Evolutionary conservation across 257 asterid species (phyloP).

Genomic region (Jacaranda mimosifolia): DNA sequence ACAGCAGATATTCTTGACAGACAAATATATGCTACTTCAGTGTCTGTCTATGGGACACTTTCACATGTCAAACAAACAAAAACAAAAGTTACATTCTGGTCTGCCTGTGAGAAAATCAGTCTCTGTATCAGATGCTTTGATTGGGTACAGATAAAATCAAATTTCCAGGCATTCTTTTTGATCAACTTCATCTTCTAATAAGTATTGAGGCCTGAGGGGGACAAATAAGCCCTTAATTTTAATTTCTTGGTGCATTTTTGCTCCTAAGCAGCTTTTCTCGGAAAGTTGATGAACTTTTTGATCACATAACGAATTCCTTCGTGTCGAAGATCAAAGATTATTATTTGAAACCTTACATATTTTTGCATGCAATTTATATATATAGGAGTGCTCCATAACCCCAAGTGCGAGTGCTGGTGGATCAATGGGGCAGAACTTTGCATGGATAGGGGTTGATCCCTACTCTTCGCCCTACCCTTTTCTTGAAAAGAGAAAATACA

Average conservation of each 20-base stretch:
- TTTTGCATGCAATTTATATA: conserved; percentile 21
- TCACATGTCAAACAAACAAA: conserved; percentile 21
- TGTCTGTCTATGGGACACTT: conserved; percentile 5
- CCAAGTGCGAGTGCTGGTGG: conserved; percentile 48
- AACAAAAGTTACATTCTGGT: conserved; percentile 22
- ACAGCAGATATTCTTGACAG: not conserved
- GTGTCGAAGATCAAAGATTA: not conserved
- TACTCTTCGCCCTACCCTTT: conserved; percentile 57
- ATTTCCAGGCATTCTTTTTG: not conserved
- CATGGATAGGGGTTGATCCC: conserved; percentile 65
- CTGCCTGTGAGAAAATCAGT: conserved; percentile 2
- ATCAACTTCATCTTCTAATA: not conserved
- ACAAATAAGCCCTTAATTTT: not conserved
- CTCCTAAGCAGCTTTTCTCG: not conserved
- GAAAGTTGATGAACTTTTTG: not conserved
- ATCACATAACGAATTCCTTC: not conserved
- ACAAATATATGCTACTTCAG: not conserved
- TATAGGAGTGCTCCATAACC: conserved; percentile 74
- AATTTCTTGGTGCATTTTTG: not conserved
- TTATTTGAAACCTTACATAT: not conserved
- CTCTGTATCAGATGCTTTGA: conserved; percentile 7
- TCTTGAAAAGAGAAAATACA: conserved; percentile 59
- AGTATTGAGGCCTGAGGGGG: too few relatives aligned
- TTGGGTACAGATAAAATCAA: conserved; percentile 27
- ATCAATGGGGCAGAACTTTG: conserved; percentile 51